A percentile compares a stretch with the other conserved stretches of the same genome.
These are phyloP conservation scores for Circinella umbellata DNA, from an alignment of 371 early-diverging fungal species.

Conservation along the genomic window DNA sequence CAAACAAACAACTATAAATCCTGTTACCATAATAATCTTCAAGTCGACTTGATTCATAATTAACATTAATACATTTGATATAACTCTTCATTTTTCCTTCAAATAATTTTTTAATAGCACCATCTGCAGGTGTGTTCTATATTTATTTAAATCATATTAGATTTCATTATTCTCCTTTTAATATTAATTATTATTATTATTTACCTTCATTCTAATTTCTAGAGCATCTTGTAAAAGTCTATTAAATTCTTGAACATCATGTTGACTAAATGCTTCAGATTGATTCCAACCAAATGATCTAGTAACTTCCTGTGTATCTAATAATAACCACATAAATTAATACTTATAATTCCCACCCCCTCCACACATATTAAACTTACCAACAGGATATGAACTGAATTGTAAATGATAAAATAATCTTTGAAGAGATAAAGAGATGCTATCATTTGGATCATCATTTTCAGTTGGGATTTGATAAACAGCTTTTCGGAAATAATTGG, in stretches of 20 bases:
- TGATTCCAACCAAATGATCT: slow-evolving; percentile 98
- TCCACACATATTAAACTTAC: slow-evolving; percentile 24
- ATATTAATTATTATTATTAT: not conserved
- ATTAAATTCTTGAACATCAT: slow-evolving; percentile 98
- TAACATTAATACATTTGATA: slow-evolving; percentile 92
- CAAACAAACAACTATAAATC: not conserved
- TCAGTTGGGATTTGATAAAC: slow-evolving; percentile 92
- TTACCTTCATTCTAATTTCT: slow-evolving; percentile 86
- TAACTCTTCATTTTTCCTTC: slow-evolving; percentile 96
- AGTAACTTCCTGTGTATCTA: slow-evolving; percentile 91
- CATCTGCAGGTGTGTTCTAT: slow-evolving; percentile 89
- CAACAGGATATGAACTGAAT: slow-evolving; percentile 69
- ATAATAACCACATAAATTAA: not conserved
- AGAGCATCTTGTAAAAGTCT: slow-evolving; percentile 95
- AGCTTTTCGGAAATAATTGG: slow-evolving; percentile 93
- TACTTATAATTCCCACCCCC: not conserved
- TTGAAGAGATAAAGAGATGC: slow-evolving; percentile 92
- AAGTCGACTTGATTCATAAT: slow-evolving; percentile 91
- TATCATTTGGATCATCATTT: slow-evolving; percentile 82
- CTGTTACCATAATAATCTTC: slow-evolving; percentile 63
- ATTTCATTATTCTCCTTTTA: not conserved
- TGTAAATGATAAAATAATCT: slow-evolving; percentile 94
- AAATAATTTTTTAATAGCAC: slow-evolving; percentile 89
- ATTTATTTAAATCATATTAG: not conserved
- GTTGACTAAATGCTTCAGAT: slow-evolving; percentile 94